A percentile compares a stretch with the other conserved stretches of the same genome.
Evolutionary conservation across 306 rosid species (phyloP).

Genomic region (Sicyos edulis): DNA sequence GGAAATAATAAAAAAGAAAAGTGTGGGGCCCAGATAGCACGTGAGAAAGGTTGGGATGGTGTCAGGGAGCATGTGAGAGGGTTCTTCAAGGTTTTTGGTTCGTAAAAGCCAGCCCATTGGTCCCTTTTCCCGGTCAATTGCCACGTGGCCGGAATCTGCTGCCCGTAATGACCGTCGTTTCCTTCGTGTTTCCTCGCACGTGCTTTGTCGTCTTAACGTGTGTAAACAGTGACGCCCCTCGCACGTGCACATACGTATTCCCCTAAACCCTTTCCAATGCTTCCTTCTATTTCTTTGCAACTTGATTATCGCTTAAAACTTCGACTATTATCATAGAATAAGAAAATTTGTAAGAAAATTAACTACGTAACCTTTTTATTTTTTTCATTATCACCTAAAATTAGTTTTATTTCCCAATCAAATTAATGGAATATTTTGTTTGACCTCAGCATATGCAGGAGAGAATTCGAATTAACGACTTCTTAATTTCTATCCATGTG

Average conservation of each 20-base stretch:
- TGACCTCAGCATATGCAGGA: no score
- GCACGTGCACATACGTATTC: conserved; percentile 42
- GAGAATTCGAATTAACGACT: no score
- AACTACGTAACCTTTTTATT: no score
- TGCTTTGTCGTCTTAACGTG: conserved; percentile 39
- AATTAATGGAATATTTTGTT: no score
- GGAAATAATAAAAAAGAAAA: neutral
- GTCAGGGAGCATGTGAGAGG: conserved; percentile 83
- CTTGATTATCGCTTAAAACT: neutral
- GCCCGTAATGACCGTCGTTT: conserved; percentile 23
- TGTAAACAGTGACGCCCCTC: conserved; percentile 39
- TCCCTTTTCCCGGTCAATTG: conserved; percentile 27
- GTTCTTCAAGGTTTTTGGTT: conserved; percentile 35
- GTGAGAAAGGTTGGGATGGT: conserved; percentile 57
- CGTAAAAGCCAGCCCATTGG: conserved; percentile 32
- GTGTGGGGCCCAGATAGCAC: conserved; percentile 53
- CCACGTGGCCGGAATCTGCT: conserved; percentile 38
- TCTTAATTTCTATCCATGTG: no score
- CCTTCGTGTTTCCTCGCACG: conserved; percentile 50
- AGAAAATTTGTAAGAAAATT: no score
- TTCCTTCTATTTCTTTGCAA: neutral
- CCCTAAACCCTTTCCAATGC: neutral
- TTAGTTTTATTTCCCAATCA: no score
- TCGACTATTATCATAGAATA: neutral
- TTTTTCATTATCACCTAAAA: no score